Conservation (phyloP, 208 protist species). For the Leishmania lainsoni region DNA sequence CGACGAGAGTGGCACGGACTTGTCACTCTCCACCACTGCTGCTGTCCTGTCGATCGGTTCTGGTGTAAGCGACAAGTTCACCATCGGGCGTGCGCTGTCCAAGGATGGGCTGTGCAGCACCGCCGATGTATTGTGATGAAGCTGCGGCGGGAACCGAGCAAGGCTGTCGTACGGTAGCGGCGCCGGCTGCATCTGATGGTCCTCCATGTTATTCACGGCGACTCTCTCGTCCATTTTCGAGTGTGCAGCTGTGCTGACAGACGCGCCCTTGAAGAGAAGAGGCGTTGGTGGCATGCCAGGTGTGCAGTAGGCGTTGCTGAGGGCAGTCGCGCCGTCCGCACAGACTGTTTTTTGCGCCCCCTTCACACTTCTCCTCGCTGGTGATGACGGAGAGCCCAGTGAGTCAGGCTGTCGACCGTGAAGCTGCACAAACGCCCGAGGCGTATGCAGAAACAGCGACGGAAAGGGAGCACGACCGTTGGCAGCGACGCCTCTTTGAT, state of each 20-base stretch:
- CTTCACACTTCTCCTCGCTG: not conserved
- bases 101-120: constrained; percentile 9
- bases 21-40: not conserved
- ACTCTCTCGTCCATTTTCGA: too few species aligned
- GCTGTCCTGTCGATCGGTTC: not conserved
- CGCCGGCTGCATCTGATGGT: constrained; percentile 34
- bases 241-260: not conserved
- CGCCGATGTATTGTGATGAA: not conserved
- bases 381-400: too few species aligned
- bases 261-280: constrained; percentile 11
- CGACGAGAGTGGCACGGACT: not conserved
- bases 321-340: not conserved
- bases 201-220: not conserved
- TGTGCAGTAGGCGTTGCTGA: constrained; percentile 20
- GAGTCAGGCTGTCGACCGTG: not conserved
- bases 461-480: constrained; percentile 33
- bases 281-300: not conserved
- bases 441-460: constrained; percentile 59
- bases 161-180: constrained; percentile 36
- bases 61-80: constrained; percentile 20
- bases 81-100: constrained; percentile 9
- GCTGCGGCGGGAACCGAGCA: constrained; percentile 2
- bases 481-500: not conserved
- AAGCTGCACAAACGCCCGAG: constrained; percentile 17
- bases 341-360: not conserved